Evolutionary conservation across 192 early-diverging fungal species (phyloP), one percentile per base, ranked within the genome.

Genomic region (Coemansia sp.): DNA sequence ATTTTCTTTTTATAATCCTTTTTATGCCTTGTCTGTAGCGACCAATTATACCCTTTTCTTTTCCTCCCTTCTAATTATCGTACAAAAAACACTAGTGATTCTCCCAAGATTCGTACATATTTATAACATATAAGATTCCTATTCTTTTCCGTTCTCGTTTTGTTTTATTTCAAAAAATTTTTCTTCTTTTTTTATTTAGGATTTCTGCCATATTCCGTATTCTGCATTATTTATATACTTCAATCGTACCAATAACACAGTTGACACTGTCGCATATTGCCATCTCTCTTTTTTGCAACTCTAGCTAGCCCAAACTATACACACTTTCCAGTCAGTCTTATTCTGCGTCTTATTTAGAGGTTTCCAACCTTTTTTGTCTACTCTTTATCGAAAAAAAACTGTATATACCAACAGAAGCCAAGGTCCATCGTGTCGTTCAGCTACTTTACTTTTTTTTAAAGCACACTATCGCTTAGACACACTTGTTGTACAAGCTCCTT

Each of bases 101-200:
- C 5, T 12, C 45, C 4, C 17, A 48, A 15, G 45, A 48, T 15
- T 48, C 45, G 45, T 48, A 12, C 45, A 48, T 48, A 35, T 39
- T 43, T 55, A 32, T 8, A 37, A 74, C 53, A 53, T 67, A 75
- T 59, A 63, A 63, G 28, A 32, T 8, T 67, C 32, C 43, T 36
- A 35, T 15, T 32, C 37, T 68, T 54, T 38, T 58, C 35, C 22
- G 53, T 69, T 51, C 45, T 65, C 12, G 37, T 62, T 38, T 36
- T 59, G 36, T 59, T 59, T 37, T 34, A 33, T 59, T 37, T 36
- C 52, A 22, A 54, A 36, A 14, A 41, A 28, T 62, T 39, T 38
- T 62, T 17, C 4, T 43, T 0, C 33, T 22, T 28, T 14, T 14
- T 28, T 48, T 56, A 28, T 28, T 56, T 56, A 22, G 8, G 28